Evolutionary conservation across 768 basidiomycete genomes (phyloP).

Genomic region (Hericium erinaceus): DNA sequence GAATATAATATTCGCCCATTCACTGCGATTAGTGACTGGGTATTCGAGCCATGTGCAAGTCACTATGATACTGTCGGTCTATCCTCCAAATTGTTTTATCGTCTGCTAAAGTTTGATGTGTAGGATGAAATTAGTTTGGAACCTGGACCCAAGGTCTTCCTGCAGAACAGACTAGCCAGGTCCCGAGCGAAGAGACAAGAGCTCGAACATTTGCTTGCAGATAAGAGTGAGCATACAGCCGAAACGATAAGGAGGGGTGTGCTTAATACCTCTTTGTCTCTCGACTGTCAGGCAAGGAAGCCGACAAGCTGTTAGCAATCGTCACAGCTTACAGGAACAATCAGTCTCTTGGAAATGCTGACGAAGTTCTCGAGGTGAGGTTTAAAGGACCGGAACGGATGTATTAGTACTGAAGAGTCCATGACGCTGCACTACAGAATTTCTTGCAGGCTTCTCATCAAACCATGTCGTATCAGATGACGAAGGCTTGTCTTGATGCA

Average conservation of each 20-base stretch:
- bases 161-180: slow-evolving; percentile 68
- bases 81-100: neutral
- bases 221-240: slow-evolving; percentile 44
- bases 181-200: slow-evolving; percentile 57
- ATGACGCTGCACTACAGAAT: slow-evolving; percentile 31
- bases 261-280: neutral
- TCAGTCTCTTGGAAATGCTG: slow-evolving; percentile 42
- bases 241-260: neutral
- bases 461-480: slow-evolving; percentile 41
- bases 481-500: slow-evolving; percentile 47
- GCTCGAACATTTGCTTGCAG: slow-evolving; percentile 42
- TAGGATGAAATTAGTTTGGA: slow-evolving; percentile 60
- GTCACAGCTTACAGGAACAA: slow-evolving; percentile 40
- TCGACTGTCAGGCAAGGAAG: slow-evolving; percentile 38
- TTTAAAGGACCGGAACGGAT: neutral
- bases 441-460: slow-evolving; percentile 59
- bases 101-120: neutral
- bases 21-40: slow-evolving; percentile 53
- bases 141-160: slow-evolving; percentile 59
- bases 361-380: slow-evolving; percentile 49
- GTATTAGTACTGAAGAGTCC: neutral
- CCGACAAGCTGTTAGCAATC: slow-evolving; percentile 38
- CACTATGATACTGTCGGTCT: slow-evolving; percentile 68
- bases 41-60: slow-evolving; percentile 62
- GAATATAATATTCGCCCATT: slow-evolving; percentile 64